A percentile compares a stretch with the other conserved stretches of the same genome.
These are phyloP conservation scores for Erodium moschatum DNA, from an alignment of 441 rosid genomes.

Conservation along the genomic window DNA sequence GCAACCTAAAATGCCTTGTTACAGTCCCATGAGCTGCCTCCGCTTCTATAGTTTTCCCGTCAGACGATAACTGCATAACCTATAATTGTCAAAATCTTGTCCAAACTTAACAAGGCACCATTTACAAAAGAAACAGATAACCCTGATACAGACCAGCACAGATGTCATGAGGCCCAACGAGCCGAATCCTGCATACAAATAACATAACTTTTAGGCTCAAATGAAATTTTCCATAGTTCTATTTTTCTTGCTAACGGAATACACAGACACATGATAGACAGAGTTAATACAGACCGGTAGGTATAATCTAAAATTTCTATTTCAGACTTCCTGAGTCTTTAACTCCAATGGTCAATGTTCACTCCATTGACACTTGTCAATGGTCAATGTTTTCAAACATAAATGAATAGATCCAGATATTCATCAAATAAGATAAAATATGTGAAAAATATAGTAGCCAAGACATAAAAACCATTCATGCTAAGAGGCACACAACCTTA, in stretches of 20 bases:
- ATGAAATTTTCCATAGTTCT: background rate
- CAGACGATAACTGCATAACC: constrained; percentile 60
- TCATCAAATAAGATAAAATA: background rate
- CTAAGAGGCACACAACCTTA: background rate
- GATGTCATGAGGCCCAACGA: constrained; percentile 96
- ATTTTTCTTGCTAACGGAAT: background rate
- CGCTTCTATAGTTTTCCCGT: constrained; percentile 88
- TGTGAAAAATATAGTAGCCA: background rate
- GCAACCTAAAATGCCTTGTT: constrained; percentile 78
- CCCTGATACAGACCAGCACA: constrained; percentile 56
- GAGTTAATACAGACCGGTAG: background rate
- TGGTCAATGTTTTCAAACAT: background rate
- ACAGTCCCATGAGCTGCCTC: constrained; percentile 99
- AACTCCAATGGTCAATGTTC: background rate
- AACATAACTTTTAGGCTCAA: constrained; percentile 20
- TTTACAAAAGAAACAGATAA: background rate
- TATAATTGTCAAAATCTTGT: constrained; percentile 13
- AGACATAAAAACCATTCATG: background rate
- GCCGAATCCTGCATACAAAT: constrained; percentile 66
- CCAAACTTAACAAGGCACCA: constrained; percentile 8
- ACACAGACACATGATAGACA: background rate
- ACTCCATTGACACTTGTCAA: no score
- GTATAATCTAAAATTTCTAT: background rate
- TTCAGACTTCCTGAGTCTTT: background rate
- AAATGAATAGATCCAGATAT: background rate